Evolutionary conservation across 1,284 basidiomycete species (phyloP).

Genomic region (Pholiota adiposa): DNA sequence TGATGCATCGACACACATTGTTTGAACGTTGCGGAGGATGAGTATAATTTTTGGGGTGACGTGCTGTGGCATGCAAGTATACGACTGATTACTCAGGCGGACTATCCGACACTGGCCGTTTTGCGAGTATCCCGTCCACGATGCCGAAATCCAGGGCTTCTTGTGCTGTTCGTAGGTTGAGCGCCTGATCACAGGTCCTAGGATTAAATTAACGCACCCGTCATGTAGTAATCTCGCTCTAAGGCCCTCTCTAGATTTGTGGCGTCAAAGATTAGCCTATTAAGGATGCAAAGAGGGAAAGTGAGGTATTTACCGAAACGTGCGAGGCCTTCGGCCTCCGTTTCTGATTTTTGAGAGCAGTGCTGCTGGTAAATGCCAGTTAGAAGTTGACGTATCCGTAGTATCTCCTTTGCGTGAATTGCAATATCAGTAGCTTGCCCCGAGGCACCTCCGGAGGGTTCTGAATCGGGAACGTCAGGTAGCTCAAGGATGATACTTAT

Average conservation of each 20-base stretch:
- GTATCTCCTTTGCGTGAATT: conserved; percentile 92
- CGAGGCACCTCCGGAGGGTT: conserved; percentile 92
- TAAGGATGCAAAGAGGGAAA: conserved; percentile 21
- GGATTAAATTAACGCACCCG: conserved; percentile 51
- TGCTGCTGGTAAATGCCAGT: conserved; percentile 87
- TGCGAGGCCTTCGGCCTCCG: conserved; percentile 60
- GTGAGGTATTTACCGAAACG: conserved; percentile 72
- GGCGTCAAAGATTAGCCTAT: conserved; percentile 23
- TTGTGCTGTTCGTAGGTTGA: conserved; percentile 55
- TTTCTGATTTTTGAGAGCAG: conserved; percentile 72
- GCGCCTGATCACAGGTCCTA: conserved; percentile 22
- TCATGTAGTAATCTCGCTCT: conserved; percentile 95
- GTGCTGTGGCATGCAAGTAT: background rate
- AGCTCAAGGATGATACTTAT: conserved; percentile 5
- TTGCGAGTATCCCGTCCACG: conserved; percentile 87
- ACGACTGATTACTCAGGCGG: conserved; percentile 25
- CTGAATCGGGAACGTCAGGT: conserved; percentile 42
- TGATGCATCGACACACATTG: background rate
- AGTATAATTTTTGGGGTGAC: background rate
- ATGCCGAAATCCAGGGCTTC: conserved; percentile 90
- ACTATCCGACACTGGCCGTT: conserved; percentile 52
- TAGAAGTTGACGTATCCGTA: conserved; percentile 80
- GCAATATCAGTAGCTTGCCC: conserved; percentile 95
- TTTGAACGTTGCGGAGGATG: conserved; percentile 1
- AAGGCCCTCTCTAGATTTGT: conserved; percentile 72